Evolutionary conservation across 2,329 filamentous ascomycete genomes (phyloP), one percentile per base, ranked within the genome.

Genomic region (Cucurbitaria berberidis): DNA sequence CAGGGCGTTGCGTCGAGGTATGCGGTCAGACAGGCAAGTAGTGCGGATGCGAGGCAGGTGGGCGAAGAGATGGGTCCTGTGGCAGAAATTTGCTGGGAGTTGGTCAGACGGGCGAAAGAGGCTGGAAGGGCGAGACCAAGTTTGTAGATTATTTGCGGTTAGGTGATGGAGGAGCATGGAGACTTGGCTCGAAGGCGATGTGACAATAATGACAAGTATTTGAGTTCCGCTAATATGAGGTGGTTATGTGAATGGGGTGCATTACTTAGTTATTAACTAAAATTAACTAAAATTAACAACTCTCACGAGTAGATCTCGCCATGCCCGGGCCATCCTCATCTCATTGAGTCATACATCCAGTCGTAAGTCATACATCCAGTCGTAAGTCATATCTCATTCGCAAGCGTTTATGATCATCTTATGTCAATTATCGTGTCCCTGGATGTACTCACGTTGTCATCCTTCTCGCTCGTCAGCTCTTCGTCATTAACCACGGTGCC

Each of bases 1-100:
- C 93, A 98, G 79, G 93, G 93, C 3, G 97, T 98, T 71, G 92
- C 92, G 40, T 93, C 93, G 45, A 81, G 95, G 59, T 89, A 89
- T 73, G 93, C 93, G 26, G 78, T 84, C 42, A 80, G 93, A 45
- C 93, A 97, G 81, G 93, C 95, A 29, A 96, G 91, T 76, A 96
- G 91, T 73, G 89, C 85, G 54, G 85, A 89, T 71, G 93, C 93
- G 7, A 83, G 81, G 64, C 82, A 87, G 36, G 90, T 96, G 74
- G 91, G 83, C 1, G 79, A 78, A 48, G 84, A 85, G 72, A 86
- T 90, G 76, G 81, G 78, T 35, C 87, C 89, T 16, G 84, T 93
- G 79, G 91, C 88, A 0, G 82, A 91, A 74, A 81, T 89, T 63
- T 90, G 91, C 3, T 96, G 91, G 91, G 80, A 82, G 52, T 76